phyloP scores from a whole-genome alignment of 305 asterid species.

The Fraxinus paxiana region DNA sequence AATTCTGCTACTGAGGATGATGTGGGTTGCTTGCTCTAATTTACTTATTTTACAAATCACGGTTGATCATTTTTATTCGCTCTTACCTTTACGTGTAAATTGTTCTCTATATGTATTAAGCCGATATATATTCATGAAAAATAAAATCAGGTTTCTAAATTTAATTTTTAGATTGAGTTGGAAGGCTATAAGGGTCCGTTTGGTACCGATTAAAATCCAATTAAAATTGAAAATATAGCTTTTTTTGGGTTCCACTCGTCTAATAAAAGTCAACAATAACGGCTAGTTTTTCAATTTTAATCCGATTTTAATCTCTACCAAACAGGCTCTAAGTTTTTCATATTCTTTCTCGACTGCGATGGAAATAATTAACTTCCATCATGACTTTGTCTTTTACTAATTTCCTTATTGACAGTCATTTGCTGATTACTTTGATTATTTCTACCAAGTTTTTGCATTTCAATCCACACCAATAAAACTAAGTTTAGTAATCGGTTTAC shows the following conservation, averaged over 20 bases:
- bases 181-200: neutral
- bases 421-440: conserved; percentile 14
- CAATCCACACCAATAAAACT: conserved; percentile 15
- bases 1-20: conserved; percentile 66
- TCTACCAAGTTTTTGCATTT: conserved; percentile 15
- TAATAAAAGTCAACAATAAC: too few relatives aligned
- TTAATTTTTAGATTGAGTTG: neutral
- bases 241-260: too few relatives aligned
- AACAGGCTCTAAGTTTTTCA: neutral
- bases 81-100: conserved; percentile 14
- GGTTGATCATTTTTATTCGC: conserved; percentile 7
- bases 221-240: too few relatives aligned
- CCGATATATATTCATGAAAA: neutral
- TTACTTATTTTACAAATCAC: conserved; percentile 9
- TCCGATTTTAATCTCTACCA: too few relatives aligned
- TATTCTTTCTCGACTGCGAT: conserved; percentile 3
- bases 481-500: conserved; percentile 1
- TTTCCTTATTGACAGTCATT: conserved; percentile 15
- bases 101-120: neutral
- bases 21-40: conserved; percentile 42
- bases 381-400: conserved; percentile 1
- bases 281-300: too few relatives aligned
- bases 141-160: neutral
- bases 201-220: too few relatives aligned
- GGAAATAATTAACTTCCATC: conserved; percentile 17